phyloP scores from a whole-genome alignment of 1,284 basidiomycete genomes.

The Paramarasmius palmivorus region DNA sequence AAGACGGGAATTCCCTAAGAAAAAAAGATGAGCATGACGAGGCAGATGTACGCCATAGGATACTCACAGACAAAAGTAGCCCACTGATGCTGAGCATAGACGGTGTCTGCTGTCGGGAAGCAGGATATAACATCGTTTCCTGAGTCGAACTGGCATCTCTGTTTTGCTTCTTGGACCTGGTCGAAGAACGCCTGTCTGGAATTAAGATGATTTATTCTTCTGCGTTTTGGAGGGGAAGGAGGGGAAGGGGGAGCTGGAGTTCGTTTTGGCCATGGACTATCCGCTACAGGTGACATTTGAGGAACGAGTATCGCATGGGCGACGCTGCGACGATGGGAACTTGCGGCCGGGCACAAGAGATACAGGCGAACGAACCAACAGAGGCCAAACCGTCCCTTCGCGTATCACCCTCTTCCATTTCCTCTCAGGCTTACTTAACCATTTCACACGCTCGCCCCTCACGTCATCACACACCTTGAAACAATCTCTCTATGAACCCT shows the following conservation, averaged over 20 bases:
- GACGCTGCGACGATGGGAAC: neutral
- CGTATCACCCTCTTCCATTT: neutral
- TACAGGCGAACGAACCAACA: constrained; percentile 2
- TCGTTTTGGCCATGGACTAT: constrained; percentile 15
- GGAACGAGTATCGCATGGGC: neutral
- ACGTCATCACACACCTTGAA: neutral
- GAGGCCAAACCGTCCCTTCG: too few relatives aligned
- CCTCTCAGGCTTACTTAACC: neutral
- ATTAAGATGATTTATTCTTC: constrained; percentile 9
- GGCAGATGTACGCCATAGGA: constrained; percentile 7
- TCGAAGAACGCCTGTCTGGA: constrained; percentile 10
- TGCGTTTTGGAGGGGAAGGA: constrained; percentile 15
- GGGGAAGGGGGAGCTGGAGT: constrained; percentile 16
- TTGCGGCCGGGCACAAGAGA: constrained; percentile 1
- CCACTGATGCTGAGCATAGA: constrained; percentile 67
- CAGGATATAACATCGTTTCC: constrained; percentile 73
- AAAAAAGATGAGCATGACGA: constrained; percentile 4
- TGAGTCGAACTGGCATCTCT: constrained; percentile 39
- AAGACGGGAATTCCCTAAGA: constrained; percentile 48
- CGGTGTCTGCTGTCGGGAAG: constrained; percentile 54
- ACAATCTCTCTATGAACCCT: neutral
- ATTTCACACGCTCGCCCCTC: neutral
- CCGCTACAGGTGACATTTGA: constrained; percentile 2
- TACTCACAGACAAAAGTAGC: constrained; percentile 75
- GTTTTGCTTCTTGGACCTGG: constrained; percentile 31